Base-by-base conservation (phyloP, 2,329 filamentous ascomycete genomes). In the Hirsutella rhossiliensis region DNA sequence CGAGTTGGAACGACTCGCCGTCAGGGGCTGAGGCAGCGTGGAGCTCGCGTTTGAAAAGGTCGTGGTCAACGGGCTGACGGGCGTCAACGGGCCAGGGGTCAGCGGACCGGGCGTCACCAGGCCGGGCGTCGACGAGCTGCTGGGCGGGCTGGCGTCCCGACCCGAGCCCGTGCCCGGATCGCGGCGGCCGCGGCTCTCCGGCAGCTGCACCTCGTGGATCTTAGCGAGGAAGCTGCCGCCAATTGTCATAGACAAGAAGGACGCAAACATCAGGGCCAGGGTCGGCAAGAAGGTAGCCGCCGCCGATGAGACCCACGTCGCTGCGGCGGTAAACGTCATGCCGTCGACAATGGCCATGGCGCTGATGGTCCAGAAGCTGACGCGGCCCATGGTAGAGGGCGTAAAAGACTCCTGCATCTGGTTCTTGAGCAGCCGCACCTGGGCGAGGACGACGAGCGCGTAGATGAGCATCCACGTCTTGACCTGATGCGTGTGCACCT, bases 321-420 rank as follows among this genome's bases (percentile, higher is more conserved):
- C 68, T n/a, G 72, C 71, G n/a, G 67, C 68, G 3, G 67, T 66
- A 49, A 81, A 80, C 4, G 75, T 65, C 49, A 81, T 65, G 11
- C 75, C 76, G 51, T 84, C 80, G 15, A 75, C 75, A 45, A 82
- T 64, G 29, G 80, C 64, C 74, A 83, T 81, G 49, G 75, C 69
- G 42, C 70, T 69, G 20, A 74, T 68, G 0, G 78, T 82, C 56
- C 72, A 73, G 56, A 83, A 79, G 59, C 79, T 83, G 52, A 83
- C 72, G 17, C 80, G 69, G 4, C 76, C 78, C 51, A 82, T 67
- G 2, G 79, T 84, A 0, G 80, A 84, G 3, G 80, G 80, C 8
- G 80, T 84, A 40, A 70, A 79, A 1, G 78, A 75, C 54, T 82
- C 78, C 50, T 73, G 75, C 66, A 82, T 80, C 60, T 84, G 80